phyloP scores from a whole-genome alignment of 179 eudicot species.

The Amaranthus tricolor region DNA sequence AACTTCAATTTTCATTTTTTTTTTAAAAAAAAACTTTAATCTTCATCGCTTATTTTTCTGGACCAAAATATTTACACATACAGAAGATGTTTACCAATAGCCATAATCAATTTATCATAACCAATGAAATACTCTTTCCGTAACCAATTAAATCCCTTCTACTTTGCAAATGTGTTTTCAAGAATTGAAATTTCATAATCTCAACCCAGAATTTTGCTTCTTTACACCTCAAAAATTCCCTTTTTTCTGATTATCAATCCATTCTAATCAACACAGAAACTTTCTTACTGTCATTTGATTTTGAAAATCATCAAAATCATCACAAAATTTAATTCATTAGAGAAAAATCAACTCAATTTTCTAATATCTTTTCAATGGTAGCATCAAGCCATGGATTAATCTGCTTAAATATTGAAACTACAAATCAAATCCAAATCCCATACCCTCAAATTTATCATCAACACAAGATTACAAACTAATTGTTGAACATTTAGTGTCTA shows the following conservation, averaged over 20 bases:
- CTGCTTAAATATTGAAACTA: background rate
- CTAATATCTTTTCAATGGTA: conserved; percentile 1
- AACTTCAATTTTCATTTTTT: no score
- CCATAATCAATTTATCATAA: no score
- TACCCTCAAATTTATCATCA: conserved; percentile 1
- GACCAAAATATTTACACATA: no score
- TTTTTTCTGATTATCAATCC: background rate
- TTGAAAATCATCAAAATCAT: background rate
- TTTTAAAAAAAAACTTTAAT: no score
- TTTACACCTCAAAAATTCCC: background rate
- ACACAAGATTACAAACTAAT: conserved; percentile 14
- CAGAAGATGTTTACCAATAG: no score
- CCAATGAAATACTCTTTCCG: no score
- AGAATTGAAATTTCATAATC: conserved; percentile 10
- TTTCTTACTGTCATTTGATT: conserved; percentile 10
- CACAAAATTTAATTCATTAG: background rate
- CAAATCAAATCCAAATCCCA: background rate
- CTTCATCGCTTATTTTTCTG: no score
- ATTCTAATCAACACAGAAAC: conserved; percentile 12
- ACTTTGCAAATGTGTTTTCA: no score
- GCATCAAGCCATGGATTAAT: conserved; percentile 5
- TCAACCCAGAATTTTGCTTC: background rate
- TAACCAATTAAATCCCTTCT: no score
- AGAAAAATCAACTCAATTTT: background rate
- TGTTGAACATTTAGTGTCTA: no score